These are phyloP conservation scores for Acanthamoeba royreba DNA, from an alignment of 208 protist genomes.

Conservation along the genomic window DNA sequence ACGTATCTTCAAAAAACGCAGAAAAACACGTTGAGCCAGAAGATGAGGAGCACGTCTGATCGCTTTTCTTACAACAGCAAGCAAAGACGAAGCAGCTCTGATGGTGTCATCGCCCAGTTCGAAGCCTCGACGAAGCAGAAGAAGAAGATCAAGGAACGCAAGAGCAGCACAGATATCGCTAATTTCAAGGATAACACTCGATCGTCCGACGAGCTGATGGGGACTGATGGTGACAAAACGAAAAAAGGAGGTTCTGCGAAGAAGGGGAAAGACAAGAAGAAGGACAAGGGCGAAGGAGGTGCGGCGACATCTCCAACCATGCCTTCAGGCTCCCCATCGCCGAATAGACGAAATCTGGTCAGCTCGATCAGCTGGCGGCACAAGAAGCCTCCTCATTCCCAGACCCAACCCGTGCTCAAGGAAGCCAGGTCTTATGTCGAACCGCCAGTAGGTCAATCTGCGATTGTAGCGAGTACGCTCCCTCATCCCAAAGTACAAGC, in stretches of 20 bases:
- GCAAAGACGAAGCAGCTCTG: background rate
- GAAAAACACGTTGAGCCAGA: background rate
- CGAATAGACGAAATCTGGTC: background rate
- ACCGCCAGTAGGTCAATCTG: background rate
- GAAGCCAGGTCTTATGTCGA: background rate
- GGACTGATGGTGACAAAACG: background rate
- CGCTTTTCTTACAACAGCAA: background rate
- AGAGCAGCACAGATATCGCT: background rate
- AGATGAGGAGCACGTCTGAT: background rate
- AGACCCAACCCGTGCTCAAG: background rate
- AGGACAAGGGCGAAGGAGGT: background rate
- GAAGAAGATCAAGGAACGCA: background rate
- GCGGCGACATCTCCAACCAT: background rate
- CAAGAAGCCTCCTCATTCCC: background rate
- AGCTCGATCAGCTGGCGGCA: background rate
- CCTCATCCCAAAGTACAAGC: background rate
- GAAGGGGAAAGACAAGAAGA: background rate
- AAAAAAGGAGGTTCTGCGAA: background rate
- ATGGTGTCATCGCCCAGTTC: too few species aligned
- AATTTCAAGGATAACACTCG: background rate
- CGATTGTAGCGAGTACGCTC: background rate
- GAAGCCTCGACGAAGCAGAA: background rate
- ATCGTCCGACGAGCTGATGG: background rate
- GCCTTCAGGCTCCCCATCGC: background rate
- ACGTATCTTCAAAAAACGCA: background rate